These are phyloP conservation scores for Tolypocladium album DNA, from an alignment of 2,329 filamentous ascomycete species.

Conservation along the genomic window DNA sequence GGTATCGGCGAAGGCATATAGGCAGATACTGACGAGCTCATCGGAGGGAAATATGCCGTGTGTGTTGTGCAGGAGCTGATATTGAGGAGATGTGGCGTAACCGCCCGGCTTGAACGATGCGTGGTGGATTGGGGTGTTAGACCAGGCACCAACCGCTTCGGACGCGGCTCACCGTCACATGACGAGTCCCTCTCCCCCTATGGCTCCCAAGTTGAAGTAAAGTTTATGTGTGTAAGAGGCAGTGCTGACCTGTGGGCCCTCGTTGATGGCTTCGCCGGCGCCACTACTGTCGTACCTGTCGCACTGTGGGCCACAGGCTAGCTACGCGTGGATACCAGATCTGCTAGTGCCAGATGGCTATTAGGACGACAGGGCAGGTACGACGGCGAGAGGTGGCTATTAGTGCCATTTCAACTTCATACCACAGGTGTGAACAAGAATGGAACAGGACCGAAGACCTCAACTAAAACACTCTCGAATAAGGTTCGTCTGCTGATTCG, in stretches of 20 bases:
- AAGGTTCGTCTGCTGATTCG: no score
- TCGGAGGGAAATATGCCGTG: not conserved
- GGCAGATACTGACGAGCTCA: slow-evolving; percentile 1
- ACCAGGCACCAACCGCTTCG: no score
- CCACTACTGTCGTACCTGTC: slow-evolving; percentile 6
- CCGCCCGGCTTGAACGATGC: not conserved
- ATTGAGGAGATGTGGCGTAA: slow-evolving; percentile 6
- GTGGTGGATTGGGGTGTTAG: slow-evolving; percentile 11
- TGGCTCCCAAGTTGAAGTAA: no score
- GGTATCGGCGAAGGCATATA: not conserved
- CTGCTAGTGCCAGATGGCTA: not conserved
- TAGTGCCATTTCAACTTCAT: no score
- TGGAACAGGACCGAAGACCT: no score
- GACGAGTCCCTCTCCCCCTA: no score
- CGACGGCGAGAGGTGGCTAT: not conserved
- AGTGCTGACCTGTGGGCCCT: not conserved
- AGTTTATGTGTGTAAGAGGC: no score
- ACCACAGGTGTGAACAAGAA: no score
- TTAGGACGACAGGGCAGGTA: not conserved
- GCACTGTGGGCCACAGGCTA: slow-evolving; percentile 1
- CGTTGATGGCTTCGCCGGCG: slow-evolving; percentile 3
- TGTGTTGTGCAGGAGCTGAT: slow-evolving; percentile 3
- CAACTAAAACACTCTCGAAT: no score
- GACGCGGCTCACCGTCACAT: no score
- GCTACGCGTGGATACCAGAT: not conserved